Base-by-base conservation (phyloP, 768 basidiomycete species). In the Pleurotus pulmonarius region DNA sequence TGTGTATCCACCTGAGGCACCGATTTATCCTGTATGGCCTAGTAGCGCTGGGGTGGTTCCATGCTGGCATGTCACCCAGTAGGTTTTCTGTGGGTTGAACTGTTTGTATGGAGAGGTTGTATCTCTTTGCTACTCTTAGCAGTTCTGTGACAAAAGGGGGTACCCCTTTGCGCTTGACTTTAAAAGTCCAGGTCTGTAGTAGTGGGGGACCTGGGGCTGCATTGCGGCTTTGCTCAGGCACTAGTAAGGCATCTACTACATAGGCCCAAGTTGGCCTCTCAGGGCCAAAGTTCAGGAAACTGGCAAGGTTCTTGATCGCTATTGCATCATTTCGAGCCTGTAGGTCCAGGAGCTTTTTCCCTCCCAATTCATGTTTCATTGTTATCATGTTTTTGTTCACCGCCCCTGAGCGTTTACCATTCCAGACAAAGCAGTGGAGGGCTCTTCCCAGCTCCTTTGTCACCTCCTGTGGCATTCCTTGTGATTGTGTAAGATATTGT, bases 391-490 rank as follows among this genome's bases (percentile, higher is more conserved):
- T 2, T 34, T 49, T 29, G 13, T 29, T 49, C 4, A 49, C 48
- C 44, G 51, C 24, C 5, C 7, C 26, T 26, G 18, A 18, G n/a
- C 34, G 47, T n/a, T 46, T 55, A 4, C 49, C 53, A 3, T 41
- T 55, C 60, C 60, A 61, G 8, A 61, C 25, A 41, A 59, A 59
- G 7, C 13, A 12, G 5, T 57, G 29, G 8, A 43, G 5, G 0
- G 43, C 20, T 26, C 13, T 38, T 7, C 34, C 13, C 5, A 59
- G 15, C 4, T 49, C 16, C 26, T 56, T 34, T 38, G 53, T 56
- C 25, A 59, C 45, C 18, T 37, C 46, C 20, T 45, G 56, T 44
- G 66, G 67, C 68, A 69, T 69, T 2, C 68, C 65, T 46, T 68
- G 67, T 0, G 65, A 63, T 7, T 54, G 57, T 0, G 67, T 60